Evolutionary conservation across 306 rosid species (phyloP).

Genomic region (Citrullus amarus): DNA sequence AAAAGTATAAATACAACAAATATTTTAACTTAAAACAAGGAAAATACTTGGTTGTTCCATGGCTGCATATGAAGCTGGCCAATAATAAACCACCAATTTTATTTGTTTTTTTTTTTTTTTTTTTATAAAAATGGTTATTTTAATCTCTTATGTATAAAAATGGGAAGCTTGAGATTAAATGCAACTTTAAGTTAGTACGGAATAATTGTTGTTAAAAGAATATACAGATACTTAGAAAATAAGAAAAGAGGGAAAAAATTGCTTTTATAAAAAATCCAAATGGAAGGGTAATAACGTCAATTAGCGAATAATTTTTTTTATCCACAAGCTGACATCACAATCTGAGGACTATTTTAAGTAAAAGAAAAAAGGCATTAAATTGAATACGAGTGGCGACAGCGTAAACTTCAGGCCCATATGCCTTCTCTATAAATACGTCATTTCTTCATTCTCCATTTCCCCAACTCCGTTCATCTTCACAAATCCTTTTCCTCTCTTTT

Average conservation of each 20-base stretch:
- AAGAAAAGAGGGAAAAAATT: neutral
- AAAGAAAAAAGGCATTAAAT: neutral
- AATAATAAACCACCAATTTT: no score
- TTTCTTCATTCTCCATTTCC: neutral
- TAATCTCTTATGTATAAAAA: no score
- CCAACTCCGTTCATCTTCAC: neutral
- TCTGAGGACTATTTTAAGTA: neutral
- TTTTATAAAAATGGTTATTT: no score
- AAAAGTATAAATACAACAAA: no score
- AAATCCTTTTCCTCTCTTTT: neutral
- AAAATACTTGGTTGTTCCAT: no score
- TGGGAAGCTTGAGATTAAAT: no score
- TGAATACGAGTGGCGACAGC: slow-evolving; percentile 2
- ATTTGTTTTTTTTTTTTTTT: no score
- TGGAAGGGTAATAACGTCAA: neutral
- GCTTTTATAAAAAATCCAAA: neutral
- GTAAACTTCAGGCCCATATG: neutral
- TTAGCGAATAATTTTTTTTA: neutral
- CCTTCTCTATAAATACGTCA: neutral
- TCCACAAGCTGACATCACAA: slow-evolving; percentile 4
- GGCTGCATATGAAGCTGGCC: no score
- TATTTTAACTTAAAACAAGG: no score
- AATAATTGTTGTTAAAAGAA: no score
- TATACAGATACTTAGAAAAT: no score
- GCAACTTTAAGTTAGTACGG: no score